Evolutionary conservation across 169 alveolate species (phyloP), one percentile per base, ranked within the genome.

Genomic region (Theileria annulata): DNA sequence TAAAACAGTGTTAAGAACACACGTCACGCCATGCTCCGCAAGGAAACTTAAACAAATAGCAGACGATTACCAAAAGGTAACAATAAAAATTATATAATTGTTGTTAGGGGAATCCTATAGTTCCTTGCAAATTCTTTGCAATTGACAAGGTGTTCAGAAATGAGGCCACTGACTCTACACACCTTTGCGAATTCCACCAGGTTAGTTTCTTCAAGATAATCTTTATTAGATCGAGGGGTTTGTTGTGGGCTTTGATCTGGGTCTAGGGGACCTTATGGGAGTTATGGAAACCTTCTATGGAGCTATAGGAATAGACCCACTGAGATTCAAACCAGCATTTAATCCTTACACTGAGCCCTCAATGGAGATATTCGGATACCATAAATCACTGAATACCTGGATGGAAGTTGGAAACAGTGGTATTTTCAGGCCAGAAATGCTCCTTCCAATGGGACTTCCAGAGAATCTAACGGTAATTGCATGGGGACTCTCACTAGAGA

Each of bases 271-370:
- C 82, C 86, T 97, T 28, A 93, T 96, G 75, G 98, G 98, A 6
- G 91, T 96, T 17, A 83, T 97, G 60, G 87, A 92, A 54, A 93
- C 95, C 33, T 97, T 96, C 92, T 97, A 96, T 83, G 89, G 91
- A 48, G 93, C 95, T 80, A 96, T 97, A 42, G 99, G 99, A n/a
- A 96, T 97, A 33, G 87, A 89, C 6, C 76, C 95, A 64, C 73
- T 93, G 67, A 75, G 95, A 85, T 98, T 97, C 93, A 98, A 98
- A 91, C 99, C 99, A 17, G 99, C 99, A 21, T 98, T 96, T 91
- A 98, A 98, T 86, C 99, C 99, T 19, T 98, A 98, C 91, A 98
- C 99, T 31, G 99, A 98, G 86, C 99, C 99, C n/a, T 95, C 99
- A 12, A 95, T 98, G 99, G 99, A 98, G 92, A 94, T 98, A 19